Conservation (phyloP, 78 protist genomes). For the Dictyostelium firmibasis region DNA sequence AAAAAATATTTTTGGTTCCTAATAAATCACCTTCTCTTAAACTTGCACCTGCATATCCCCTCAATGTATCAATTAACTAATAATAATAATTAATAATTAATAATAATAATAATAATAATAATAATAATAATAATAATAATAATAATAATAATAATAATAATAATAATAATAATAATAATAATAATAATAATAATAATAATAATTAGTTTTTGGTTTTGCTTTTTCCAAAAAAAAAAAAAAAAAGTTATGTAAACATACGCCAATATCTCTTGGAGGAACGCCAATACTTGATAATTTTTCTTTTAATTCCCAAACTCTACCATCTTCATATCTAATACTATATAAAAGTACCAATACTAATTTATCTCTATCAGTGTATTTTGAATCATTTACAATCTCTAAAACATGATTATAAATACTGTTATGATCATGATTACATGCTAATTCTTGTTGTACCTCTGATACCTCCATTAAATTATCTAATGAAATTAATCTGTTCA, state of each 20-base stretch:
- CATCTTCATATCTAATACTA: constrained; percentile 91
- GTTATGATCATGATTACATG: constrained; percentile 79
- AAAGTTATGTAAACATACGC: too few relatives aligned
- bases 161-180: too few relatives aligned
- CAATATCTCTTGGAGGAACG: not conserved
- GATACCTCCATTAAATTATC: constrained; percentile 82
- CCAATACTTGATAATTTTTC: constrained; percentile 28
- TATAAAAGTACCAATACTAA: constrained; percentile 90
- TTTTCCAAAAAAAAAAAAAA: too few relatives aligned
- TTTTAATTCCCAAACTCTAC: constrained; percentile 55
- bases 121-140: too few relatives aligned
- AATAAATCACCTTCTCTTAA: constrained; percentile 87
- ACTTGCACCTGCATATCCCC: constrained; percentile 87
- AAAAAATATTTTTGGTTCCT: constrained; percentile 65
- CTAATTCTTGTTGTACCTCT: constrained; percentile 95
- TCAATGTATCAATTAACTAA: constrained; percentile 33
- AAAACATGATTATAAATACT: not conserved
- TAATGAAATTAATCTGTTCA: constrained; percentile 47
- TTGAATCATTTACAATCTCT: not conserved
- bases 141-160: too few relatives aligned
- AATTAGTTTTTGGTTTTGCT: not conserved
- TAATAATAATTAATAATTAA: too few relatives aligned
- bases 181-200: not conserved
- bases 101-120: too few relatives aligned
- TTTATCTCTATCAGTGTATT: constrained; percentile 45